phyloP scores from a whole-genome alignment of 371 early-diverging fungal genomes.

The Funneliformis caledonium region DNA sequence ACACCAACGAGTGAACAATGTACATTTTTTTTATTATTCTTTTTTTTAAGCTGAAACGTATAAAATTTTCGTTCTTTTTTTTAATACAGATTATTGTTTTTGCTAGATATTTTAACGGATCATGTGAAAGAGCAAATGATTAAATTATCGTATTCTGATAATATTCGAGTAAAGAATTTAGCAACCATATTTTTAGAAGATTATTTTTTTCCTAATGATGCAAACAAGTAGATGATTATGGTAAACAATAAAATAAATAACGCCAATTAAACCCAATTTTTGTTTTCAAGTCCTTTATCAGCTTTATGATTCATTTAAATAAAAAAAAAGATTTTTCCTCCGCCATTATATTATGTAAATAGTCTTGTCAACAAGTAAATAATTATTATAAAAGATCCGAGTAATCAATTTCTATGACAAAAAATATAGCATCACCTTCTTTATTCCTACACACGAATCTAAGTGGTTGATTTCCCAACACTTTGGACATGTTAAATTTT shows the following conservation, averaged over 20 bases:
- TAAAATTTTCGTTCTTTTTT: neutral
- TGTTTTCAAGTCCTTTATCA: too few species aligned
- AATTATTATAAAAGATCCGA: conserved; percentile 8
- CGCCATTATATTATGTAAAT: too few species aligned
- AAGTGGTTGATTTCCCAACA: conserved; percentile 42
- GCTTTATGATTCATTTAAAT: too few species aligned
- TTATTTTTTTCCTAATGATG: neutral
- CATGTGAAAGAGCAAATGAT: neutral
- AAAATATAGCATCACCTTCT: conserved; percentile 25
- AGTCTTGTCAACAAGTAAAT: neutral
- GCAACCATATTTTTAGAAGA: conserved; percentile 29
- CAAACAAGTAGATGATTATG: neutral
- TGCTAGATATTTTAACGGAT: conserved; percentile 13
- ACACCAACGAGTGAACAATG: conserved; percentile 18
- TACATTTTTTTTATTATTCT: neutral
- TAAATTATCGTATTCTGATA: conserved; percentile 11
- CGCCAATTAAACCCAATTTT: neutral
- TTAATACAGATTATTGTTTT: neutral
- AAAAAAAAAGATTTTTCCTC: too few species aligned
- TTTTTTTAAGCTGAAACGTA: neutral
- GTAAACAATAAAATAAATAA: neutral
- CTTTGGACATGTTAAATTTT: conserved; percentile 41
- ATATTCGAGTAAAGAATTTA: conserved; percentile 14
- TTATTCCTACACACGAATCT: conserved; percentile 45
- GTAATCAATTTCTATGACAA: conserved; percentile 40